phyloP scores from a whole-genome alignment of 2,329 filamentous ascomycete species.

The Ceratocystis albifundus region DNA sequence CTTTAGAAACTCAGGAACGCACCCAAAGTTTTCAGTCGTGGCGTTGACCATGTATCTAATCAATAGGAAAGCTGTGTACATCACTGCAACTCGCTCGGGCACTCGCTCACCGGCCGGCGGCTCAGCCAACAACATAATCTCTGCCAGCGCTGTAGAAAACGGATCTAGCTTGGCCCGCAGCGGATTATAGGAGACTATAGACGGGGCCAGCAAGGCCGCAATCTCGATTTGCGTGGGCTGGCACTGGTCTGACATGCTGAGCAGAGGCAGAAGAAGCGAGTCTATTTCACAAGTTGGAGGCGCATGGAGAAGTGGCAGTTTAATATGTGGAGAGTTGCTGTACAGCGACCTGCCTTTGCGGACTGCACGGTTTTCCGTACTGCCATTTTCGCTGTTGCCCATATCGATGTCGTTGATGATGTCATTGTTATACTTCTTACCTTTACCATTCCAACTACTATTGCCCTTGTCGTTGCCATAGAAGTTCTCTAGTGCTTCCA shows the following conservation, averaged over 20 bases:
- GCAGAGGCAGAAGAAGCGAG: constrained; percentile 18
- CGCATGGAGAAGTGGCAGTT: constrained; percentile 15
- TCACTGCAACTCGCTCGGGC: constrained; percentile 68
- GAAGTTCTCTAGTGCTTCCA: constrained; percentile 17
- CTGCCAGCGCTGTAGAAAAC: constrained; percentile 72
- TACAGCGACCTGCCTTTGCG: not conserved
- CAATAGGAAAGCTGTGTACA: constrained; percentile 77
- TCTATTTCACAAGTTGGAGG: constrained; percentile 20
- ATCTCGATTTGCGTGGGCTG: constrained; percentile 20
- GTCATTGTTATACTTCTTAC: not conserved
- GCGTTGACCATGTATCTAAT: constrained; percentile 80
- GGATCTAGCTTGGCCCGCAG: constrained; percentile 29
- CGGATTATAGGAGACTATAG: constrained; percentile 3
- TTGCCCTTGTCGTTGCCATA: not conserved
- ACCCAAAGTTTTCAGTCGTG: constrained; percentile 65
- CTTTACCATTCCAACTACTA: not conserved
- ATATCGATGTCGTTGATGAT: constrained; percentile 1
- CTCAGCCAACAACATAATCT: constrained; percentile 74
- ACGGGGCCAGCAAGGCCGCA: constrained; percentile 16
- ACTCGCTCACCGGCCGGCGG: constrained; percentile 49
- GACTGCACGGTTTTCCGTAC: not conserved
- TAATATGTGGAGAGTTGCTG: not conserved
- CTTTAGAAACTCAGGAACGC: constrained; percentile 60
- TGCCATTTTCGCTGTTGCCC: constrained; percentile 9
- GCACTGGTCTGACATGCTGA: constrained; percentile 10